Conservation (phyloP, 1,284 basidiomycete species). For the Laetiporus sulphureus region DNA sequence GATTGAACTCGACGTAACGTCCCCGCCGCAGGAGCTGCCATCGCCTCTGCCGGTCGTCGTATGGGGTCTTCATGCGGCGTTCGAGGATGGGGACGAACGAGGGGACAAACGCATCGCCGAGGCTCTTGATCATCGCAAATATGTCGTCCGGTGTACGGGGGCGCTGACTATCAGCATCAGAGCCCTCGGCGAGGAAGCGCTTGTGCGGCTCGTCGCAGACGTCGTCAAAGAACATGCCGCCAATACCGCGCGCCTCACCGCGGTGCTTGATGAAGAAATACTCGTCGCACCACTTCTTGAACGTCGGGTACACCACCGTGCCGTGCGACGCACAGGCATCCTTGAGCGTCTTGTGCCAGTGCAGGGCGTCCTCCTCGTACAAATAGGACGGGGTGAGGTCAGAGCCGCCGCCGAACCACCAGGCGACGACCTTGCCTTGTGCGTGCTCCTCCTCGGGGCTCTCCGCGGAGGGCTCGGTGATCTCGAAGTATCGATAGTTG, state of each 20-base stretch:
- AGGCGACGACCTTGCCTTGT: conserved; percentile 58
- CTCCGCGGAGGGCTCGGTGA: conserved; percentile 46
- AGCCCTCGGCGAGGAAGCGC: conserved; percentile 39
- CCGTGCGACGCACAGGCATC: conserved; percentile 74
- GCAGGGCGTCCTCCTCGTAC: conserved; percentile 79
- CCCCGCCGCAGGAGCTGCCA: conserved; percentile 91
- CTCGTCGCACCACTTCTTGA: conserved; percentile 97
- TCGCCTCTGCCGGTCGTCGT: conserved; percentile 62
- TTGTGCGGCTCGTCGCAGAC: conserved; percentile 57
- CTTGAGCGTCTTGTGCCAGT: conserved; percentile 85
- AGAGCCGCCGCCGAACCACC: conserved; percentile 99
- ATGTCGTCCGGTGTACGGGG: conserved; percentile 58
- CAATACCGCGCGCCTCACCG: conserved; percentile 84
- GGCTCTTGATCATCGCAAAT: conserved; percentile 67
- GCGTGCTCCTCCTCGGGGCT: conserved; percentile 22
- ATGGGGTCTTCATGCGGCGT: conserved; percentile 46
- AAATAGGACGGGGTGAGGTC: conserved; percentile 96
- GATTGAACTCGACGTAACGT: conserved; percentile 92
- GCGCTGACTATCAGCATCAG: conserved; percentile 36
- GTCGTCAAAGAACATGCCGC: conserved; percentile 97
- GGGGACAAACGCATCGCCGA: conserved; percentile 79
- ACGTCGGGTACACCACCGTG: conserved; percentile 63
- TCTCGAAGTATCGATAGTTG: conserved; percentile 98
- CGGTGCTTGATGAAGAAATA: conserved; percentile 97
- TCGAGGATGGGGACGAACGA: conserved; percentile 83